phyloP scores from a whole-genome alignment of 2,329 filamentous ascomycete species.

The Sporothrix luriei region DNA sequence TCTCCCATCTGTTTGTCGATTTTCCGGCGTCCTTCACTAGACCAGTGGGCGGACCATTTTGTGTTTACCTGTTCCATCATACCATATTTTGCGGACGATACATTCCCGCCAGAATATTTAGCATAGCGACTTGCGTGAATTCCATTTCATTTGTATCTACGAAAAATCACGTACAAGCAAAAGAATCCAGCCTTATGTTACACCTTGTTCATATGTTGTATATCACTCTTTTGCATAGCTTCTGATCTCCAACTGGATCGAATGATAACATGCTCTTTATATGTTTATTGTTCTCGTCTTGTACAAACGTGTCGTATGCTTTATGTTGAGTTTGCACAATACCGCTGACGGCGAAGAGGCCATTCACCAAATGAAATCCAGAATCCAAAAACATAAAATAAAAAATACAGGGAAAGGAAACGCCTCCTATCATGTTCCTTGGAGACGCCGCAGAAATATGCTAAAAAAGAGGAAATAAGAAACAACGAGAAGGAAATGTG shows the following conservation, averaged over 20 bases:
- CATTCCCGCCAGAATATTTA: conserved; percentile 5
- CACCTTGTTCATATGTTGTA: too few relatives aligned
- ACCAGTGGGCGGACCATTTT: not conserved
- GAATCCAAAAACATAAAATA: not conserved
- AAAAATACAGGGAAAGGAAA: conserved; percentile 17
- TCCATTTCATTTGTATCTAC: conserved; percentile 10
- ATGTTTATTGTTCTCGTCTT: conserved; percentile 6
- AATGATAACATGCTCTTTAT: not conserved
- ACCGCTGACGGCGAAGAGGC: not conserved
- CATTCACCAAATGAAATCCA: not conserved
- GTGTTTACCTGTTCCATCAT: not conserved
- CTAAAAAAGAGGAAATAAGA: not conserved
- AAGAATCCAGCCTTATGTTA: too few relatives aligned
- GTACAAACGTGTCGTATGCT: conserved; percentile 16
- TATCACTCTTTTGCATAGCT: too few relatives aligned
- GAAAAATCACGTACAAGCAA: not conserved
- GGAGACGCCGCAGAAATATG: conserved; percentile 18
- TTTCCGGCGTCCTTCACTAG: not conserved
- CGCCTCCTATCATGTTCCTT: conserved; percentile 30
- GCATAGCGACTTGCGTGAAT: conserved; percentile 17
- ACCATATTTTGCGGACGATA: conserved; percentile 10
- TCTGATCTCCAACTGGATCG: too few relatives aligned
- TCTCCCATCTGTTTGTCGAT: not conserved
- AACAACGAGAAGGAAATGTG: not conserved
- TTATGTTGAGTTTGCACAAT: conserved; percentile 6